Evolutionary conservation across 345 rosid species (phyloP).

Genomic region (Gynandropsis gynandra): DNA sequence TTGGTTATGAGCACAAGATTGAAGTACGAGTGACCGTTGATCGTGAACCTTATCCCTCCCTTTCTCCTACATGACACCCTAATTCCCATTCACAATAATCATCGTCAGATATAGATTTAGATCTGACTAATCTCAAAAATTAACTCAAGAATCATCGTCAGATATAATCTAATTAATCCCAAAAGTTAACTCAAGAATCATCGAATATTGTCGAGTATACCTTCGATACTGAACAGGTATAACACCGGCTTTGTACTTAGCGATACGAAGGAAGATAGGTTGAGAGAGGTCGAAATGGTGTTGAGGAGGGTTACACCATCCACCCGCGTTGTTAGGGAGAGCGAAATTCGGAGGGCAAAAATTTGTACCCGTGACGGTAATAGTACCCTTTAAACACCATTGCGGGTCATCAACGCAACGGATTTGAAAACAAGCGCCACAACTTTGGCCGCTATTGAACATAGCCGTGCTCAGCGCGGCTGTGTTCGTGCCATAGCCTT

Average conservation of each 20-base stretch:
- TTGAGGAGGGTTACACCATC: slow-evolving; percentile 85
- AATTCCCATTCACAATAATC: slow-evolving; percentile 7
- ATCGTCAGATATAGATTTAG: too few relatives aligned
- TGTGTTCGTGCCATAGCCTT: slow-evolving; percentile 66
- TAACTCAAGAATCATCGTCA: not conserved
- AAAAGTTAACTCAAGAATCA: too few relatives aligned
- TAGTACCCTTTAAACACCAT: slow-evolving; percentile 63
- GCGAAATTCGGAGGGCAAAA: slow-evolving; percentile 79
- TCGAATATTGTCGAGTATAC: slow-evolving; percentile 21
- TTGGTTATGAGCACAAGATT: slow-evolving; percentile 54
- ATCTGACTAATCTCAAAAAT: too few relatives aligned
- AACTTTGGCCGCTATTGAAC: slow-evolving; percentile 63
- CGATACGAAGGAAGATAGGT: slow-evolving; percentile 71
- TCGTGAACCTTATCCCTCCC: slow-evolving; percentile 49
- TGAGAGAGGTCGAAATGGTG: slow-evolving; percentile 77
- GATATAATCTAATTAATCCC: too few relatives aligned
- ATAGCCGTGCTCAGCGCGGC: slow-evolving; percentile 77
- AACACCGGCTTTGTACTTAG: slow-evolving; percentile 65
- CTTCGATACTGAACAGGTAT: slow-evolving; percentile 66
- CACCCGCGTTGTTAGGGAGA: slow-evolving; percentile 62
- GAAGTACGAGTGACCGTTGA: slow-evolving; percentile 64
- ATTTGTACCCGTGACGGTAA: slow-evolving; percentile 67
- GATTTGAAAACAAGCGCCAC: slow-evolving; percentile 72
- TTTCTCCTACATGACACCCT: slow-evolving; percentile 45
- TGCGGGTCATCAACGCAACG: slow-evolving; percentile 44